Conservation (phyloP, 768 basidiomycete species). For the Candolleomyces eurysporus region DNA sequence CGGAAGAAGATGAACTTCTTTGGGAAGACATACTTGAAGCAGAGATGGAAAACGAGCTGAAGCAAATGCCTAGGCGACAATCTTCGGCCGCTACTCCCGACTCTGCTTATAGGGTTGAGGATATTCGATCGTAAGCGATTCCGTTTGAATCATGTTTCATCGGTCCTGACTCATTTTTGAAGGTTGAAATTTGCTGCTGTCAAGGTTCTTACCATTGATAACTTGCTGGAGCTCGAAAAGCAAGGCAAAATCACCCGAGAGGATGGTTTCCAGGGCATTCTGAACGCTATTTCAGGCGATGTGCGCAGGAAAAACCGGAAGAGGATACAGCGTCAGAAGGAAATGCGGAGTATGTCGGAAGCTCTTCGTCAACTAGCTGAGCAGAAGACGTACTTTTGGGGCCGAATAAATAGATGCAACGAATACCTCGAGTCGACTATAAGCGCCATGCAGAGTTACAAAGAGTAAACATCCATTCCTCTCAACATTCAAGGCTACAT, state of each 20-base stretch:
- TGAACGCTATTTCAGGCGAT: slow-evolving; percentile 94
- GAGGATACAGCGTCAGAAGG: slow-evolving; percentile 87
- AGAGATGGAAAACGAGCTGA: slow-evolving; percentile 72
- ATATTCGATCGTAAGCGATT: slow-evolving; percentile 80
- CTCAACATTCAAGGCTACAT: neutral
- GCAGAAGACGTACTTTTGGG: slow-evolving; percentile 86
- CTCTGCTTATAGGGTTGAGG: slow-evolving; percentile 85
- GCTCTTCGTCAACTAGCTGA: slow-evolving; percentile 78
- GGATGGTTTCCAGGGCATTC: slow-evolving; percentile 90
- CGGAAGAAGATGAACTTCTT: slow-evolving; percentile 76
- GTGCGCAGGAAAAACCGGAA: slow-evolving; percentile 96
- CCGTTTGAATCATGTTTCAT: neutral
- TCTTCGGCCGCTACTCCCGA: slow-evolving; percentile 74
- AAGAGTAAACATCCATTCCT: slow-evolving; percentile 53
- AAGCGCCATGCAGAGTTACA: slow-evolving; percentile 90
- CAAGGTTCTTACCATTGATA: slow-evolving; percentile 85
- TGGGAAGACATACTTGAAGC: slow-evolving; percentile 87
- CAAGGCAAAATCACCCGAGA: slow-evolving; percentile 72
- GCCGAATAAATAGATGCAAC: slow-evolving; percentile 91
- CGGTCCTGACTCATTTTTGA: slow-evolving; percentile 8
- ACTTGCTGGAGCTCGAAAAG: slow-evolving; percentile 85
- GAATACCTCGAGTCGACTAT: slow-evolving; percentile 89
- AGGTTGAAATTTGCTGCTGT: slow-evolving; percentile 91
- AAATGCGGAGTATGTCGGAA: slow-evolving; percentile 87
- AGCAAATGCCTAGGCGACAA: slow-evolving; percentile 64